phyloP scores from a whole-genome alignment of 1,284 basidiomycete species.

The Rugosomyces carneus region DNA sequence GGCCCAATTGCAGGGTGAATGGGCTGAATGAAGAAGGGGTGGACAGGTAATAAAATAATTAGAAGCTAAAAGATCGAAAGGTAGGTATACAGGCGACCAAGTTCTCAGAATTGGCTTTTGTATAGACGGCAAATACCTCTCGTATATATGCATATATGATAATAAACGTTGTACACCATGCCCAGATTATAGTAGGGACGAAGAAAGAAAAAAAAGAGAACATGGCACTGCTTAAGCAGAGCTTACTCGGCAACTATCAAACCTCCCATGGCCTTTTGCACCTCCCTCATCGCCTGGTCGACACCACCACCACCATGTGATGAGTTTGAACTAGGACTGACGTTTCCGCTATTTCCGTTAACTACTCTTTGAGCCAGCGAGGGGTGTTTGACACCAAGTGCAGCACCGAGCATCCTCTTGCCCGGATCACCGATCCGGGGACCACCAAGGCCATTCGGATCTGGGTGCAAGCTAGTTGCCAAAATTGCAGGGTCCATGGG shows the following conservation, averaged over 20 bases:
- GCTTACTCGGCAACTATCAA: slow-evolving; percentile 65
- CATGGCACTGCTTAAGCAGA: neutral
- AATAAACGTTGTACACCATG: neutral
- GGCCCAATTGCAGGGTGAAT: too few relatives aligned
- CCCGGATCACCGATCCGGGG: slow-evolving; percentile 79
- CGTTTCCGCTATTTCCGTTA: slow-evolving; percentile 36
- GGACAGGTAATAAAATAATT: neutral
- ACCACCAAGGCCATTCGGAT: slow-evolving; percentile 21
- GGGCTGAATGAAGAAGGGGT: neutral
- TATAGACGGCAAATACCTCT: neutral
- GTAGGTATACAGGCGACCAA: neutral
- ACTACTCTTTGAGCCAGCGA: slow-evolving; percentile 57
- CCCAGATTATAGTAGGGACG: neutral
- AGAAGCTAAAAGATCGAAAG: neutral
- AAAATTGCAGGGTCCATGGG: slow-evolving; percentile 64
- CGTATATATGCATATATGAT: neutral
- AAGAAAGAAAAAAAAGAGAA: neutral
- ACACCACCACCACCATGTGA: slow-evolving; percentile 38
- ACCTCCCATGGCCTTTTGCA: slow-evolving; percentile 73
- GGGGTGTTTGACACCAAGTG: slow-evolving; percentile 73
- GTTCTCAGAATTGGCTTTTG: too few relatives aligned
- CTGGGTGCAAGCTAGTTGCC: slow-evolving; percentile 39
- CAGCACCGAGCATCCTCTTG: slow-evolving; percentile 78
- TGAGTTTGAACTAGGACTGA: slow-evolving; percentile 28
- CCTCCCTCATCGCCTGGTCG: slow-evolving; percentile 63